Percentiles rank a stretch among this genome's conserved stretches.
These are phyloP conservation scores for Curvularia hawaiiensis DNA, from an alignment of 2,329 filamentous ascomycete species.

Conservation along the genomic window DNA sequence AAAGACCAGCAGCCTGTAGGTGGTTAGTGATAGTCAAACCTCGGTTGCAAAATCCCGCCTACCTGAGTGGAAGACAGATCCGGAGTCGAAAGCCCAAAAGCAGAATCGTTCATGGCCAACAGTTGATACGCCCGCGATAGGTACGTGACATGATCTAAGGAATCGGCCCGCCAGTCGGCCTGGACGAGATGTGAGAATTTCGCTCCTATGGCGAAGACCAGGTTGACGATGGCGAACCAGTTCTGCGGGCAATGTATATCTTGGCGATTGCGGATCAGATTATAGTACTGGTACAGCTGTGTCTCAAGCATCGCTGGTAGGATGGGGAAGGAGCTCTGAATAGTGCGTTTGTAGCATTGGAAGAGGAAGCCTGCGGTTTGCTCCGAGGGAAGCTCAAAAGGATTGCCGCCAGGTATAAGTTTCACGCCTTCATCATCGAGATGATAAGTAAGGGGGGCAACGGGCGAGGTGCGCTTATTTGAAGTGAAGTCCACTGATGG, in stretches of 20 bases:
- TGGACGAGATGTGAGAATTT: conserved; percentile 37
- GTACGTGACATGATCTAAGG: conserved; percentile 39
- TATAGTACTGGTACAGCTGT: conserved; percentile 17
- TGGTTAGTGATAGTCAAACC: neutral
- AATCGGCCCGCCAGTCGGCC: conserved; percentile 25
- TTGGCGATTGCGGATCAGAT: conserved; percentile 3
- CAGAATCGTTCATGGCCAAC: conserved; percentile 22
- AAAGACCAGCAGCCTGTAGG: conserved; percentile 31
- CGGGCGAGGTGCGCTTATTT: neutral
- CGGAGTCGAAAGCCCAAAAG: conserved; percentile 34
- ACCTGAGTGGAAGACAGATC: conserved; percentile 16
- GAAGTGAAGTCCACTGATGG: neutral
- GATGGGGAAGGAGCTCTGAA: conserved; percentile 36
- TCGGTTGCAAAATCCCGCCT: conserved; percentile 16
- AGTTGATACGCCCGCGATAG: conserved; percentile 29
- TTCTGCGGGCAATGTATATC: conserved; percentile 11
- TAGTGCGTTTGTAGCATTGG: conserved; percentile 35
- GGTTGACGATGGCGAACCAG: conserved; percentile 45
- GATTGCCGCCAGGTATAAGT: conserved; percentile 13
- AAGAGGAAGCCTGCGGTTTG: conserved; percentile 29
- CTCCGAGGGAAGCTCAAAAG: conserved; percentile 16
- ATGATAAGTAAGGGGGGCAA: conserved; percentile 25
- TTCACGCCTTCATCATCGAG: conserved; percentile 28
- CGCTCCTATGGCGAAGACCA: conserved; percentile 49
- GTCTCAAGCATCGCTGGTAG: conserved; percentile 8